These are phyloP conservation scores for Diaporthe helianthi DNA, from an alignment of 2,329 filamentous ascomycete genomes.

Conservation along the genomic window DNA sequence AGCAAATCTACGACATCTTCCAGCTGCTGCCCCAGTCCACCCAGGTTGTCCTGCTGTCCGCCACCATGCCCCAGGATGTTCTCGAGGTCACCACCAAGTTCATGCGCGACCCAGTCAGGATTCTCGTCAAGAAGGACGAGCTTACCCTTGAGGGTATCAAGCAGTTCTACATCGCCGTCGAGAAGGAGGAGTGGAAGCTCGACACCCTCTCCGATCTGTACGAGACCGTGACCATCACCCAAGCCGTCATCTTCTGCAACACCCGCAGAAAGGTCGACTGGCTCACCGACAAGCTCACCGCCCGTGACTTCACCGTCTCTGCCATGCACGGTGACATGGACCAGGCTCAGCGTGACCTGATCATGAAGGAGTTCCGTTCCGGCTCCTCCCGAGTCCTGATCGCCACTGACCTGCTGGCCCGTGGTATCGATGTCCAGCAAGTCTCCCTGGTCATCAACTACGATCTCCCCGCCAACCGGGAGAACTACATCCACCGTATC, in stretches of 20 bases:
- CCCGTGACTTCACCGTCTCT: constrained; percentile 97
- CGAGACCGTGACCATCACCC: constrained; percentile 97
- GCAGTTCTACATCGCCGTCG: constrained; percentile 98
- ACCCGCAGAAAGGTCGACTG: constrained; percentile 99
- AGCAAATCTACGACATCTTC: constrained; percentile 99
- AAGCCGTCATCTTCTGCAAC: constrained; percentile 99
- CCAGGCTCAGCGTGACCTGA: constrained; percentile 96
- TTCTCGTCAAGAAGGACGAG: constrained; percentile 98
- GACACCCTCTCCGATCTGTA: constrained; percentile 98
- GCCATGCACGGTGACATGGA: constrained; percentile 99
- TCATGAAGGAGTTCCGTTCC: constrained; percentile 99
- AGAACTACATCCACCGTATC: constrained; percentile 99
- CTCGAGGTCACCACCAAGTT: constrained; percentile 99
- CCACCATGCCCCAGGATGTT: constrained; percentile 96
- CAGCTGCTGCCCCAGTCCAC: constrained; percentile 95
- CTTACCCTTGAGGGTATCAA: constrained; percentile 96
- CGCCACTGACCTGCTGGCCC: constrained; percentile 96
- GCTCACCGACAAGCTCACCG: constrained; percentile 99
- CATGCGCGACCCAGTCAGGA: constrained; percentile 97
- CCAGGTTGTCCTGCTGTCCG: constrained; percentile 97
- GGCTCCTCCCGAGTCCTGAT: constrained; percentile 96
- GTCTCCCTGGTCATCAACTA: constrained; percentile 99
- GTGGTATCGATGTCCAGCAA: constrained; percentile 98
- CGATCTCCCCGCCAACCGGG: constrained; percentile 95
- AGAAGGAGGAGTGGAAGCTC: constrained; percentile 99